Evolutionary conservation across 73 alveolate genomes (phyloP).

Genomic region (Paramecium sexaurelia): DNA sequence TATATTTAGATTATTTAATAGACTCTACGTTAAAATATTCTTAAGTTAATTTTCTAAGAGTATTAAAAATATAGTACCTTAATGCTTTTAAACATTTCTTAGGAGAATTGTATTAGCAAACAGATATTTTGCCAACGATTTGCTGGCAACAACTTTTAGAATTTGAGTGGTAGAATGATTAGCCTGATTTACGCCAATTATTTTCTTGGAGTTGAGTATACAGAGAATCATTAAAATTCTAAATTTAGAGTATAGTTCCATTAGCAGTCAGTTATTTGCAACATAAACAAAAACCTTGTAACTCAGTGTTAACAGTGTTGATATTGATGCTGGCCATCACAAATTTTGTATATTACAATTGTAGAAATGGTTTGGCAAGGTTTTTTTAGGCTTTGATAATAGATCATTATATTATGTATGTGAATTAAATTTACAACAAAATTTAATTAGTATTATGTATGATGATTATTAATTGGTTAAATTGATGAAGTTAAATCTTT

Average conservation of each 20-base stretch:
- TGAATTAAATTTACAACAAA: background rate
- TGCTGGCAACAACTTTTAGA: conserved; percentile 3
- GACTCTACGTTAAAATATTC: background rate
- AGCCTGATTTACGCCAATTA: background rate
- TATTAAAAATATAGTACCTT: background rate
- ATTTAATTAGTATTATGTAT: background rate
- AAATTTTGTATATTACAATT: conserved; percentile 8
- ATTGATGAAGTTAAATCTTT: background rate
- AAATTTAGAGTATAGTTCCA: background rate
- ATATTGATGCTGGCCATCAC: conserved; percentile 19
- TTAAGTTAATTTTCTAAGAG: background rate
- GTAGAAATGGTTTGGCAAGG: background rate
- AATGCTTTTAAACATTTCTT: background rate
- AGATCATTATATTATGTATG: conserved; percentile 33
- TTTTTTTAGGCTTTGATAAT: background rate
- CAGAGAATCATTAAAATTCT: background rate
- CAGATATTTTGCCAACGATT: background rate
- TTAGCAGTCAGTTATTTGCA: background rate
- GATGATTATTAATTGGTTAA: background rate
- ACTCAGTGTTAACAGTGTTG: background rate
- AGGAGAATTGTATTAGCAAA: background rate
- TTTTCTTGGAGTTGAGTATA: background rate
- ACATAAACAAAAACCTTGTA: background rate
- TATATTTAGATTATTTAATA: background rate
- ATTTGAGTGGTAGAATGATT: background rate